Evolutionary conservation across 768 basidiomycete genomes (phyloP).

Genomic region (Hericium rajendrae): DNA sequence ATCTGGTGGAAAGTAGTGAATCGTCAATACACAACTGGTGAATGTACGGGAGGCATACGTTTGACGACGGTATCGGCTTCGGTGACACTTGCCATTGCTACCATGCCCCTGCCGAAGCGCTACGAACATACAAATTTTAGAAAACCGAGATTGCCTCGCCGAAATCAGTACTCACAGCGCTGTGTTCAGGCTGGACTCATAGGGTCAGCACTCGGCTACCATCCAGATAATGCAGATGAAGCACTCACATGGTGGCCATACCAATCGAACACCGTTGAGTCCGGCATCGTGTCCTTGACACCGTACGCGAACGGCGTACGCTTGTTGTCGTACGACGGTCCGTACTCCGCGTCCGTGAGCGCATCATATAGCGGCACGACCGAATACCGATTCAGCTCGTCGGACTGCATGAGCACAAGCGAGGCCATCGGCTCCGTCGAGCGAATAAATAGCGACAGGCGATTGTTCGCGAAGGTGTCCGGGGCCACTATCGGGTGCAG

Average conservation of each 20-base stretch:
- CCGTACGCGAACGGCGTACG: constrained; percentile 8
- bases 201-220: neutral
- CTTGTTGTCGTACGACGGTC: constrained; percentile 9
- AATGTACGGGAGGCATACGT: neutral
- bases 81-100: neutral
- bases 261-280: constrained; percentile 2
- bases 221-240: neutral
- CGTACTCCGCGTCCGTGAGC: constrained; percentile 25
- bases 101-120: constrained; percentile 1
- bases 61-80: neutral
- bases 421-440: constrained; percentile 23
- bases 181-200: neutral
- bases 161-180: neutral
- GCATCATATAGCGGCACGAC: constrained; percentile 23
- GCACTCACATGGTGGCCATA: neutral
- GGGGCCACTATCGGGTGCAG: constrained; percentile 18
- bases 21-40: neutral
- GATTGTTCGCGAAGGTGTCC: constrained; percentile 34
- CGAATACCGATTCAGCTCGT: constrained; percentile 15
- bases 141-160: no score
- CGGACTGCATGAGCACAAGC: constrained; percentile 15
- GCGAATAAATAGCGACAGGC: constrained; percentile 26
- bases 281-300: neutral
- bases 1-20: constrained; percentile 8
- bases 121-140: neutral